Conservation (phyloP, 352 stramenopile genomes). For the Pythium biforme region DNA sequence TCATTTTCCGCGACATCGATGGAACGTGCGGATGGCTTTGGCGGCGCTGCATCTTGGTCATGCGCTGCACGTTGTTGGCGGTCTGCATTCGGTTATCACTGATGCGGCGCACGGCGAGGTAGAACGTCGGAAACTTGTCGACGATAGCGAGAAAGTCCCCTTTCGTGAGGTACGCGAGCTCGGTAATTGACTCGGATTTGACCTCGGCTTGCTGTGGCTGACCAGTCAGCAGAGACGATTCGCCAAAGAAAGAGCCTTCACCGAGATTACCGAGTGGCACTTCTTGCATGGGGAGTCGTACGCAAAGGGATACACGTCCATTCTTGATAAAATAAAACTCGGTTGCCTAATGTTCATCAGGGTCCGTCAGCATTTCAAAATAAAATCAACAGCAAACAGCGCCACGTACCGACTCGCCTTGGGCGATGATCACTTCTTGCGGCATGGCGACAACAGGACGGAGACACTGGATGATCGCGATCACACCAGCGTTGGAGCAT, state of each 20-base stretch:
- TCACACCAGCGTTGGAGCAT: slow-evolving; percentile 62
- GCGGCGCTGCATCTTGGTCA: slow-evolving; percentile 51
- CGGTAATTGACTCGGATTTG: slow-evolving; percentile 57
- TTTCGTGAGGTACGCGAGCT: slow-evolving; percentile 63
- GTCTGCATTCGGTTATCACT: slow-evolving; percentile 69
- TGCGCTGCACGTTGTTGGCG: slow-evolving; percentile 61
- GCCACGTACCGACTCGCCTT: slow-evolving; percentile 45
- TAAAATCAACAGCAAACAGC: neutral
- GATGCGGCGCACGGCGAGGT: slow-evolving; percentile 60
- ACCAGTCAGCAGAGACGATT: slow-evolving; percentile 60
- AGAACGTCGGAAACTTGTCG: slow-evolving; percentile 70
- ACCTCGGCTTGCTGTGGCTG: slow-evolving; percentile 56
- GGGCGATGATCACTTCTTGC: slow-evolving; percentile 61
- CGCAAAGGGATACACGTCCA: slow-evolving; percentile 56
- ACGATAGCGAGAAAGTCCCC: slow-evolving; percentile 55
- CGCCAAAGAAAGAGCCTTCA: slow-evolving; percentile 77
- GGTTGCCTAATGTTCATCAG: slow-evolving; percentile 25
- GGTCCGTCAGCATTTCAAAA: neutral
- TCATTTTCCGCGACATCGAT: slow-evolving; percentile 2
- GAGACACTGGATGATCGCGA: slow-evolving; percentile 75
- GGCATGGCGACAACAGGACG: slow-evolving; percentile 62
- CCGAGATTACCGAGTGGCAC: slow-evolving; percentile 63
- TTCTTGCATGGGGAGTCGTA: slow-evolving; percentile 28
- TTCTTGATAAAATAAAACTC: slow-evolving; percentile 84
- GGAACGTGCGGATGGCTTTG: slow-evolving; percentile 21